These are phyloP conservation scores for Cenchrus fungigraminus DNA, from an alignment of 176 grass and related monocot species.

Conservation along the genomic window DNA sequence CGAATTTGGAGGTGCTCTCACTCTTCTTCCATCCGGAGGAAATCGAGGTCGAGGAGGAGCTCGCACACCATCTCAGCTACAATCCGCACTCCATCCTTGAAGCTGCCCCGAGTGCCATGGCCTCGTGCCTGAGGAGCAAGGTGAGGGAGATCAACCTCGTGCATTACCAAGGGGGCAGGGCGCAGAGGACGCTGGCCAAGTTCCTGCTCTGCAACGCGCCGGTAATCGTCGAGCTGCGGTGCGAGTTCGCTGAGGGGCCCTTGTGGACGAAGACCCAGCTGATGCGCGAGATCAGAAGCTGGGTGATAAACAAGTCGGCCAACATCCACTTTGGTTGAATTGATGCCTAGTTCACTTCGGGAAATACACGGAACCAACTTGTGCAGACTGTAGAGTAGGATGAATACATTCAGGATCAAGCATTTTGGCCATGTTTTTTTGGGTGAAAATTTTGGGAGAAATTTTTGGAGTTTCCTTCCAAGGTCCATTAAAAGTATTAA, in stretches of 20 bases:
- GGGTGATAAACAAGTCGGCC: not conserved
- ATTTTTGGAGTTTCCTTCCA: too few species aligned
- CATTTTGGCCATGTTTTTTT: too few species aligned
- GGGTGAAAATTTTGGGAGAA: too few species aligned
- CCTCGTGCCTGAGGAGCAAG: not conserved
- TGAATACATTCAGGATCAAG: too few species aligned
- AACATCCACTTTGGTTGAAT: not conserved
- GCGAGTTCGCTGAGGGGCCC: not conserved
- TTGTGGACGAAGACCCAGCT: not conserved
- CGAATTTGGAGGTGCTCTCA: constrained; percentile 4
- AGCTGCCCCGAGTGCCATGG: not conserved
- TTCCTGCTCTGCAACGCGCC: not conserved
- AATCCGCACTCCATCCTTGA: not conserved
- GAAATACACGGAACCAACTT: too few species aligned
- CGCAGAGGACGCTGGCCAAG: constrained; percentile 6
- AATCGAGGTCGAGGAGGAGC: not conserved
- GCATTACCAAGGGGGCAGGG: not conserved
- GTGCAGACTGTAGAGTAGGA: too few species aligned
- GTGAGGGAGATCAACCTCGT: constrained; percentile 11
- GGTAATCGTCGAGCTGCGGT: not conserved
- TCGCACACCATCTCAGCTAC: constrained; percentile 13
- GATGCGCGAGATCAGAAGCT: not conserved
- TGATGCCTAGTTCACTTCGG: not conserved
- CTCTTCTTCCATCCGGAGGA: not conserved
- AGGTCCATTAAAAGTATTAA: too few species aligned